These are phyloP conservation scores for Scytalidium lignicola DNA, from an alignment of 2,329 filamentous ascomycete species.

Conservation along the genomic window DNA sequence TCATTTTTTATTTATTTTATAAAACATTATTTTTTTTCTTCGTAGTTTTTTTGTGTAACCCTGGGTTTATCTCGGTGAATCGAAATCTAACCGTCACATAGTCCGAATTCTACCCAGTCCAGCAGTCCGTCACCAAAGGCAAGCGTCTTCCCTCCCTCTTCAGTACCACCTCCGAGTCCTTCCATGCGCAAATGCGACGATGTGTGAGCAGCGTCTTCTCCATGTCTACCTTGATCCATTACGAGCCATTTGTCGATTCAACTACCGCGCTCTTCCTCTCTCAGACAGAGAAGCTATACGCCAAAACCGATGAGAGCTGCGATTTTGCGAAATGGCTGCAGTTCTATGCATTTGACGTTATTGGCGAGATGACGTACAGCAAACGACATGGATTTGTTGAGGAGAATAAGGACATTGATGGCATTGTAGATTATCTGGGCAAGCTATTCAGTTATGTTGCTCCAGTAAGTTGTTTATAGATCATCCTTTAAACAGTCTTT, in stretches of 20 bases:
- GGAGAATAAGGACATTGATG: slow-evolving; percentile 68
- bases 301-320: slow-evolving; percentile 36
- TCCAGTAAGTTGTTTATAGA: slow-evolving; percentile 46
- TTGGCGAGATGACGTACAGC: slow-evolving; percentile 71
- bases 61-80: no score
- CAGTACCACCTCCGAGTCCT: slow-evolving; percentile 68
- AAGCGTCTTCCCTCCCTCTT: slow-evolving; percentile 67
- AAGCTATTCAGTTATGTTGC: slow-evolving; percentile 67
- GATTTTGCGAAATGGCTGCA: slow-evolving; percentile 71
- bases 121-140: slow-evolving; percentile 67
- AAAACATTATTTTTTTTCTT: no score
- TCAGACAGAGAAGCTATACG: slow-evolving; percentile 53
- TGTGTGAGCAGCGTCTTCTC: slow-evolving; percentile 73
- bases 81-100: slow-evolving; percentile 27
- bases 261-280: slow-evolving; percentile 67
- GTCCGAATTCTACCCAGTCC: slow-evolving; percentile 78
- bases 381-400: slow-evolving; percentile 73
- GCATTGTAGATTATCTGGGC: slow-evolving; percentile 61
- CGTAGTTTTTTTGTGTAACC: no score
- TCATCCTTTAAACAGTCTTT: no score
- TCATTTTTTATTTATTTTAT: background rate
- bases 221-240: slow-evolving; percentile 72
- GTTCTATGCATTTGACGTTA: slow-evolving; percentile 78
- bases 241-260: slow-evolving; percentile 75
- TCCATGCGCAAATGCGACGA: slow-evolving; percentile 69